phyloP scores from a whole-genome alignment of 2,329 filamentous ascomycete species.

The Sporothrix curviconia region DNA sequence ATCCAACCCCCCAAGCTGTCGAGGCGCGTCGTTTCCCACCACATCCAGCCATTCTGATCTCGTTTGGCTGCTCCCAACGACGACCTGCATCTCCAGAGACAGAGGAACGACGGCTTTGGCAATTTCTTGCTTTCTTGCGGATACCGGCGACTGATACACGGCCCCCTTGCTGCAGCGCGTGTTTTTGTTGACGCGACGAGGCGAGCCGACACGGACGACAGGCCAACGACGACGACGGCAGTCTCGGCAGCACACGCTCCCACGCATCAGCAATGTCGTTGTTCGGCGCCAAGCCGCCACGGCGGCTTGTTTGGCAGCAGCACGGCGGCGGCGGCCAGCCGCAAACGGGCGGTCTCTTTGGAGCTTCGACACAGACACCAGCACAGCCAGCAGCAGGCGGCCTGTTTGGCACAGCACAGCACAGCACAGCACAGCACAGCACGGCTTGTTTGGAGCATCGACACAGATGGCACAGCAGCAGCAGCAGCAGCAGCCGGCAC shows the following conservation, averaged over 20 bases:
- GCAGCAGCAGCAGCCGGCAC: conserved; percentile 27
- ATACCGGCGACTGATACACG: too few species aligned
- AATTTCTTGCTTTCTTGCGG: neutral
- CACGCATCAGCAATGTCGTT: conserved; percentile 17
- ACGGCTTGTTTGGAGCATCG: conserved; percentile 12
- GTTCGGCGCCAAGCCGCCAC: conserved; percentile 19
- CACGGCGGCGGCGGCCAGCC: conserved; percentile 14
- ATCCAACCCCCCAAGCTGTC: neutral
- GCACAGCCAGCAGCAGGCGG: conserved; percentile 10
- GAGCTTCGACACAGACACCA: conserved; percentile 11
- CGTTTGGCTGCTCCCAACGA: neutral
- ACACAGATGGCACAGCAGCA: conserved; percentile 24
- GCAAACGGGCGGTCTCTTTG: conserved; percentile 23
- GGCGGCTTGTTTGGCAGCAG: conserved; percentile 12
- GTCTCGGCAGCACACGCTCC: neutral
- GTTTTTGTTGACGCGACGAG: conserved; percentile 1
- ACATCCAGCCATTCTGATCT: neutral
- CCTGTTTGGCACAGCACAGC: conserved; percentile 14
- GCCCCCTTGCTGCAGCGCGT: neutral
- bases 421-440: conserved; percentile 1
- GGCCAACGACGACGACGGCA: neutral
- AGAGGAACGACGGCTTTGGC: neutral
- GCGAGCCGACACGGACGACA: neutral
- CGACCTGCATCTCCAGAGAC: neutral
- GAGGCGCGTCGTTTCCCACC: neutral